Evolutionary conservation across 2,329 filamentous ascomycete genomes (phyloP).

Genomic region (Aspergillus terreus): DNA sequence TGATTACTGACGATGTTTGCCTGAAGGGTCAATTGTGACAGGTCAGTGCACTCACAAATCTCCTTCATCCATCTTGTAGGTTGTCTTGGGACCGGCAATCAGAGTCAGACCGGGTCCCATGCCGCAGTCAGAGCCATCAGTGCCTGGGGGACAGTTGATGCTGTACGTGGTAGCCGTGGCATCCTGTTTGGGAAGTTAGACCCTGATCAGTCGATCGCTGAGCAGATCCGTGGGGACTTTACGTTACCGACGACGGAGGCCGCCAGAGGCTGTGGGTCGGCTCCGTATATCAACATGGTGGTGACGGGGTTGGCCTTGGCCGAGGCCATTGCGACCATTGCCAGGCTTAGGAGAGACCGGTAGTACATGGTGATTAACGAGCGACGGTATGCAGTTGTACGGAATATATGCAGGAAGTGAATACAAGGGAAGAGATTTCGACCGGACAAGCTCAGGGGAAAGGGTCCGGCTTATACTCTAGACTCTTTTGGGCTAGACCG

Average conservation of each 20-base stretch:
- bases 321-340: conserved; percentile 14
- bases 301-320: conserved; percentile 17
- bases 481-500: neutral
- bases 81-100: conserved; percentile 13
- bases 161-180: conserved; percentile 24
- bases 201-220: neutral
- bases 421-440: neutral
- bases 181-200: conserved; percentile 9
- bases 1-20: neutral
- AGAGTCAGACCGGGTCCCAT: conserved; percentile 24
- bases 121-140: conserved; percentile 20
- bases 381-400: too few species aligned
- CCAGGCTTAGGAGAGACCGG: conserved; percentile 14
- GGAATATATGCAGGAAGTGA: too few species aligned
- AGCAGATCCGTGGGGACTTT: neutral
- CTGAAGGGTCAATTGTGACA: too few species aligned
- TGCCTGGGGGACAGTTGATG: conserved; percentile 21
- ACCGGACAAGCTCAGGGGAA: neutral
- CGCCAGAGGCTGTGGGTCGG: conserved; percentile 21
- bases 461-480: neutral
- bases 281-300: conserved; percentile 22
- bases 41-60: neutral
- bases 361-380: conserved; percentile 9
- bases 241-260: conserved; percentile 25
- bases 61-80: conserved; percentile 9